phyloP scores from a whole-genome alignment of 305 asterid species.

The Solanum hybrid region DNA sequence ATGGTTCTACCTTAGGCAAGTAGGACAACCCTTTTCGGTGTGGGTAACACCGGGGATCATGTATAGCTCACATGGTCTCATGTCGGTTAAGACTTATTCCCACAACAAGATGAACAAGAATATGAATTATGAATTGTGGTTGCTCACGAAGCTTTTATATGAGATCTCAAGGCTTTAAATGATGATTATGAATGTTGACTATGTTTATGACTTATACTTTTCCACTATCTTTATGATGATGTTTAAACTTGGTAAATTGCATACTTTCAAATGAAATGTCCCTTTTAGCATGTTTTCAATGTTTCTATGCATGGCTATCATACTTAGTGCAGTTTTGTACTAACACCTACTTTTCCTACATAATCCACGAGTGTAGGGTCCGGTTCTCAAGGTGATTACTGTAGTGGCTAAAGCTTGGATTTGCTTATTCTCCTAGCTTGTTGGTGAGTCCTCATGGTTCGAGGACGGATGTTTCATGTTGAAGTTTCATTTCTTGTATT shows the following conservation, averaged over 20 bases:
- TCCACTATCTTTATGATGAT: neutral
- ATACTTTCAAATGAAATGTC: neutral
- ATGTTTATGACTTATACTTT: neutral
- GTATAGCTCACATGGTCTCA: neutral
- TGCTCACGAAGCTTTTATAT: neutral
- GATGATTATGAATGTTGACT: neutral
- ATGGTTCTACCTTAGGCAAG: neutral
- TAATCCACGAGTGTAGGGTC: neutral
- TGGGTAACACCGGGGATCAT: neutral
- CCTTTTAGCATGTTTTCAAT: neutral
- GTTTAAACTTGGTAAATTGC: neutral
- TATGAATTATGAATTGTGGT: neutral
- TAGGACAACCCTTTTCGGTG: neutral
- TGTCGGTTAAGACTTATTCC: neutral
- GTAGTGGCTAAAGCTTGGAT: neutral
- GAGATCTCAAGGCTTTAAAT: neutral
- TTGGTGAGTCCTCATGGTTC: neutral
- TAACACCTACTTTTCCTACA: neutral
- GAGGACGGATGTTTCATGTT: neutral
- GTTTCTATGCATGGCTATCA: neutral
- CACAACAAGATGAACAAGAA: neutral
- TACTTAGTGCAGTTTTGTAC: neutral
- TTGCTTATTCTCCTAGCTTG: neutral
- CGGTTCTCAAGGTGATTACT: neutral
- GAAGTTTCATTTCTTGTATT: neutral